phyloP scores from a whole-genome alignment of 257 asterid species.

The Rhazya stricta region DNA sequence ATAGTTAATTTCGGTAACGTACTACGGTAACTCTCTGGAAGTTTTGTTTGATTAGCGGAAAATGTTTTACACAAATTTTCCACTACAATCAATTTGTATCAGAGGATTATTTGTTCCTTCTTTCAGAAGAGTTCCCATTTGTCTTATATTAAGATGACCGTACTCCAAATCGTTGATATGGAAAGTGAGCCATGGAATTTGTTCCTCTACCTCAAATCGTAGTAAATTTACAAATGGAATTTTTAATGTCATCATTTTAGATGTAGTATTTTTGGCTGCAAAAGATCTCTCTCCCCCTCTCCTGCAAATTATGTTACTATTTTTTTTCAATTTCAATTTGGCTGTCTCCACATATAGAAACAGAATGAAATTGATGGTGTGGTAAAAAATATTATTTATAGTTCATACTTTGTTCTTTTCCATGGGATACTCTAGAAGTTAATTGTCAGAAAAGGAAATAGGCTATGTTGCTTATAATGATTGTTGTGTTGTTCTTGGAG shows the following conservation, averaged over 20 bases:
- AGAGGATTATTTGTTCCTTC: neutral
- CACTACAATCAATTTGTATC: too few relatives aligned
- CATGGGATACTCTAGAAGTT: neutral
- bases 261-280: neutral
- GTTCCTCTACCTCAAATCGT: neutral
- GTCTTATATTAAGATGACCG: neutral
- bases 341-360: neutral
- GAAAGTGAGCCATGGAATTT: neutral
- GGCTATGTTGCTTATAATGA: neutral
- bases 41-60: neutral
- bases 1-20: neutral
- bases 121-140: neutral
- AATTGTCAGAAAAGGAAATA: neutral
- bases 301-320: neutral
- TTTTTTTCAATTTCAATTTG: neutral
- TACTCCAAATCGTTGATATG: neutral
- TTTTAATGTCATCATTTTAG: neutral
- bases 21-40: neutral
- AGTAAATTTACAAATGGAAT: neutral
- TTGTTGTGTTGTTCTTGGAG: constrained; percentile 8
- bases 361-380: neutral
- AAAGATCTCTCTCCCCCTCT: neutral
- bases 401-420: neutral
- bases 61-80: neutral
- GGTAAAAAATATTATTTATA: neutral